phyloP scores from a whole-genome alignment of 345 rosid genomes.

The Nasturtium officinale region DNA sequence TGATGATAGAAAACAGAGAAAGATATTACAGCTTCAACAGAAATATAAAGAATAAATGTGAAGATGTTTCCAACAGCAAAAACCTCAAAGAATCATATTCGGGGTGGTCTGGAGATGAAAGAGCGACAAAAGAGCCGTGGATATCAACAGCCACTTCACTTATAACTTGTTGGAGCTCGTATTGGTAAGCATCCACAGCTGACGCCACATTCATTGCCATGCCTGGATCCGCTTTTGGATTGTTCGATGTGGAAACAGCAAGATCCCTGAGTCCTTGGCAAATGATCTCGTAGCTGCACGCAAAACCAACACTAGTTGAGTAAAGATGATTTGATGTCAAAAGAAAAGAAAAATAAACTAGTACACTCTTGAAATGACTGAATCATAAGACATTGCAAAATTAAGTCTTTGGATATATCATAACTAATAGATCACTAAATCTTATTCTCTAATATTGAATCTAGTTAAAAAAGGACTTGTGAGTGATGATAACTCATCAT shows the following conservation, averaged over 20 bases:
- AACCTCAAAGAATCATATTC: constrained; percentile 72
- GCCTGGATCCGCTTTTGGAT: constrained; percentile 66
- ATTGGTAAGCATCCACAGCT: constrained; percentile 63
- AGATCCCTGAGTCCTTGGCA: constrained; percentile 64
- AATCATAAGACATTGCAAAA: background rate
- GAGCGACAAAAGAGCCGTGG: constrained; percentile 57
- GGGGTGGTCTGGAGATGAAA: constrained; percentile 62
- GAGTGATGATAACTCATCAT: constrained; percentile 12
- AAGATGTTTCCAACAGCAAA: constrained; percentile 9
- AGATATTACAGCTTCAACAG: background rate
- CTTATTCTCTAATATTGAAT: background rate
- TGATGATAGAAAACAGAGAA: constrained; percentile 34
- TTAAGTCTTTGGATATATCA: background rate
- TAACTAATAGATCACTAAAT: background rate
- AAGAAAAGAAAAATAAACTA: background rate
- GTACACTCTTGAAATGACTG: background rate
- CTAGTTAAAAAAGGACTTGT: background rate
- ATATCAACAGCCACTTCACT: constrained; percentile 56
- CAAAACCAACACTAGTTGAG: constrained; percentile 1
- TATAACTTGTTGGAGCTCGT: constrained; percentile 61
- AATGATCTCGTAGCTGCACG: constrained; percentile 63
- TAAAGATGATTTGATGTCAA: background rate
- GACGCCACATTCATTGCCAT: constrained; percentile 56
- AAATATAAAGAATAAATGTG: background rate
- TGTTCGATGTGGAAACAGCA: constrained; percentile 62